Evolutionary conservation across 495 filamentous ascomycete species (phyloP).

Genomic region (Arthonia radiata): DNA sequence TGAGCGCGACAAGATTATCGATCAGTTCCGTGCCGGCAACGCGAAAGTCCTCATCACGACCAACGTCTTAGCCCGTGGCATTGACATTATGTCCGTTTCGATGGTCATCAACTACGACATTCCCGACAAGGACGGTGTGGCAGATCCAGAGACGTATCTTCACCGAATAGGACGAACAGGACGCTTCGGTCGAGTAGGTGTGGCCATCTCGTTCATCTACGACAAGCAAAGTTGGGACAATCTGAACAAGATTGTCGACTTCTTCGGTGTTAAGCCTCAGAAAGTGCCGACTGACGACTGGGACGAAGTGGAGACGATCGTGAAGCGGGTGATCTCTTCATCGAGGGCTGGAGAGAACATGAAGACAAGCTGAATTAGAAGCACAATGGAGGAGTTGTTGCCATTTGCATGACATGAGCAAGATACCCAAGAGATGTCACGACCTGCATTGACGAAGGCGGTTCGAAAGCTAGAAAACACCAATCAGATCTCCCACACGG

Average conservation of each 20-base stretch:
- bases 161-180: slow-evolving; percentile 96
- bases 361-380: slow-evolving; percentile 3
- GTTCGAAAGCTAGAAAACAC: no score
- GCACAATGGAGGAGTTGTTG: no score
- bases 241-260: slow-evolving; percentile 48
- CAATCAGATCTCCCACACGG: no score
- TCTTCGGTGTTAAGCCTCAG: slow-evolving; percentile 36
- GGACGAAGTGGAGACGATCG: slow-evolving; percentile 59
- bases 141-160: slow-evolving; percentile 84
- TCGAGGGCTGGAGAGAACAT: slow-evolving; percentile 35
- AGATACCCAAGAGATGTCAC: no score
- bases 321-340: slow-evolving; percentile 67
- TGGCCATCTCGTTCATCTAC: slow-evolving; percentile 75
- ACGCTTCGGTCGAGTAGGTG: slow-evolving; percentile 90
- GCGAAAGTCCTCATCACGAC: slow-evolving; percentile 98
- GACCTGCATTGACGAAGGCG: no score
- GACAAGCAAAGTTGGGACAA: slow-evolving; percentile 51
- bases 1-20: slow-evolving; percentile 64
- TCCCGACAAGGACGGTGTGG: slow-evolving; percentile 22
- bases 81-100: slow-evolving; percentile 87
- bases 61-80: slow-evolving; percentile 88
- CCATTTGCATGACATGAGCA: no score
- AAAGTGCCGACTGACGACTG: slow-evolving; percentile 39
- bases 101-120: slow-evolving; percentile 93
- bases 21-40: slow-evolving; percentile 59